phyloP scores from a whole-genome alignment of 2,329 filamentous ascomycete species.

The Zasmidium citrigriseum region DNA sequence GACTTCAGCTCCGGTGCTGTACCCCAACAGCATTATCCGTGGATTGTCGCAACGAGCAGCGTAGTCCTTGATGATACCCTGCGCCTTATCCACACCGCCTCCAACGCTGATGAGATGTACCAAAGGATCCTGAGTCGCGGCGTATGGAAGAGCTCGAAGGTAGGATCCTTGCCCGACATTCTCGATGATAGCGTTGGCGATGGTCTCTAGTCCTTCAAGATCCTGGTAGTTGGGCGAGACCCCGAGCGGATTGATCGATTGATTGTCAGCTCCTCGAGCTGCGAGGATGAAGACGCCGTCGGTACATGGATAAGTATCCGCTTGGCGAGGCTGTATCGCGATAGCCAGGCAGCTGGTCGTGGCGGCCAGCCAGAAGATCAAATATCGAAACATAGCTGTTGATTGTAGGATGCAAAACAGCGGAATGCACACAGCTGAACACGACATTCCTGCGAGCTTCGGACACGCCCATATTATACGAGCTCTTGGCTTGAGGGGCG shows the following conservation, averaged over 20 bases:
- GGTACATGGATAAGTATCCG: not conserved
- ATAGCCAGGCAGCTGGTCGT: not conserved
- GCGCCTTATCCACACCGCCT: not conserved
- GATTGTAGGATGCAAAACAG: not conserved
- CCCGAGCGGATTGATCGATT: not conserved
- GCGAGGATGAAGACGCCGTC: not conserved
- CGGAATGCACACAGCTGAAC: not conserved
- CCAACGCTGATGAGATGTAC: not conserved
- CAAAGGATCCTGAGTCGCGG: not conserved
- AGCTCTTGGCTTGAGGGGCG: too few species aligned
- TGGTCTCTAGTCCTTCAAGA: slow-evolving; percentile 34
- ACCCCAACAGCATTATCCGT: not conserved
- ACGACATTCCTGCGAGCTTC: too few species aligned
- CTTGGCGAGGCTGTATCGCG: not conserved
- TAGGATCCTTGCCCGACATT: not conserved
- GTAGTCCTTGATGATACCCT: slow-evolving; percentile 1
- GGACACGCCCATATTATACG: too few species aligned
- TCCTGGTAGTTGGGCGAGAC: not conserved
- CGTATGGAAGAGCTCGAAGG: not conserved
- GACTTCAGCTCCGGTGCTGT: not conserved
- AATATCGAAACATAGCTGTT: not conserved
- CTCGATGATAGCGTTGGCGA: not conserved
- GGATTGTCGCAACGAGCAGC: not conserved
- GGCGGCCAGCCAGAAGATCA: not conserved
- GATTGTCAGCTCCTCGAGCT: not conserved